These are phyloP conservation scores for Carex kokanica DNA, from an alignment of 176 grass and related monocot species.

Conservation along the genomic window DNA sequence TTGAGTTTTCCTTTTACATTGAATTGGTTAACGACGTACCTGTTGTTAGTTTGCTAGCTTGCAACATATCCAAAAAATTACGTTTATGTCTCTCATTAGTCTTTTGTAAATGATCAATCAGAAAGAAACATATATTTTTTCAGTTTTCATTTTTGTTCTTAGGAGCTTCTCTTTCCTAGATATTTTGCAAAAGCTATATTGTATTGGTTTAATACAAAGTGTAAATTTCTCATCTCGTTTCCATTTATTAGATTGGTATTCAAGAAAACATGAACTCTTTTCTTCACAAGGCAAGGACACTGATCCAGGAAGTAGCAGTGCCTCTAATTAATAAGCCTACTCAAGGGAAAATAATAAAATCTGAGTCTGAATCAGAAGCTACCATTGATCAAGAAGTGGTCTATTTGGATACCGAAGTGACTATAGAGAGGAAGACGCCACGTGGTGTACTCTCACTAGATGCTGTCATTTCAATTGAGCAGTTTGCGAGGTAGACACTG, in stretches of 20 bases:
- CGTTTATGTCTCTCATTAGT: neutral
- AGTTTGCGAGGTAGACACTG: slow-evolving; percentile 68
- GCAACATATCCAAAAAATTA: neutral
- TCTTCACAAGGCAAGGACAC: slow-evolving; percentile 48
- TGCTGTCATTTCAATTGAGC: slow-evolving; percentile 73
- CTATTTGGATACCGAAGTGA: slow-evolving; percentile 58
- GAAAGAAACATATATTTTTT: neutral
- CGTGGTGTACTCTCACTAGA: slow-evolving; percentile 60
- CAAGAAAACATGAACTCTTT: slow-evolving; percentile 56
- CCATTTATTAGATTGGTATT: slow-evolving; percentile 35
- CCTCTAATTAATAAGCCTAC: slow-evolving; percentile 25
- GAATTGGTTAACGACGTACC: no score
- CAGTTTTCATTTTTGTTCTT: neutral
- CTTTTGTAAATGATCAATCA: neutral
- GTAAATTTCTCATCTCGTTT: neutral
- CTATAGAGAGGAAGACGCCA: slow-evolving; percentile 50
- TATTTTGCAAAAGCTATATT: neutral
- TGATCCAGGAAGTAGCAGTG: slow-evolving; percentile 35
- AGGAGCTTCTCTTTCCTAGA: neutral
- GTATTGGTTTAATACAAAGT: neutral
- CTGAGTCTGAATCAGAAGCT: slow-evolving; percentile 39
- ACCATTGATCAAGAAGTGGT: slow-evolving; percentile 47
- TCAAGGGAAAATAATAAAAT: slow-evolving; percentile 32
- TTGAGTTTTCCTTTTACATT: neutral
- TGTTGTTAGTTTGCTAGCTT: neutral